A percentile compares a stretch with the other conserved stretches of the same genome.
phyloP scores from a whole-genome alignment of 2,329 filamentous ascomycete species.

The Aspergillus sojae region DNA sequence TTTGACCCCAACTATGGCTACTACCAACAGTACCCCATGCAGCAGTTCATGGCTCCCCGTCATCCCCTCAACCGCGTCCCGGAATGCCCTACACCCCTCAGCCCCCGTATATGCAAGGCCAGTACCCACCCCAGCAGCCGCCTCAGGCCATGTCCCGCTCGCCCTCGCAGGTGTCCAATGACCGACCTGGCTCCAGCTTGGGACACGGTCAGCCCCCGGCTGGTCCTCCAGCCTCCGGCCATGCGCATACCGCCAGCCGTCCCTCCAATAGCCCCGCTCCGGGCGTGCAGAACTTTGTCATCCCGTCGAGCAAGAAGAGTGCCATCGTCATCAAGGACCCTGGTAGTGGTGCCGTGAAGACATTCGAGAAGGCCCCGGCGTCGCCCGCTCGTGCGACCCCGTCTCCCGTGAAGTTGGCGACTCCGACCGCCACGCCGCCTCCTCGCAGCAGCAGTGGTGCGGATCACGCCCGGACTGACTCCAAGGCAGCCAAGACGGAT shows the following conservation, averaged over 20 bases:
- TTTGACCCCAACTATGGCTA: conserved; percentile 54
- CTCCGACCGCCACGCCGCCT: conserved; percentile 78
- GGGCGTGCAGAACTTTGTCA: conserved; percentile 64
- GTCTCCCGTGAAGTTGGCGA: conserved; percentile 62
- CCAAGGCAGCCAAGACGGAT: conserved; percentile 69
- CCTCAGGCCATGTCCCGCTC: conserved; percentile 77
- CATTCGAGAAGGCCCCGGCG: conserved; percentile 69
- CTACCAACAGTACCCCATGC: conserved; percentile 41
- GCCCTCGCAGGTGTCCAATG: conserved; percentile 75
- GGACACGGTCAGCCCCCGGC: conserved; percentile 58
- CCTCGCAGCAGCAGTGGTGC: conserved; percentile 71
- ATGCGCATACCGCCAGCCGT: conserved; percentile 56
- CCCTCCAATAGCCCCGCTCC: conserved; percentile 60
- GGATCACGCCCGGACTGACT: conserved; percentile 72
- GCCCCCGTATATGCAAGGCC: conserved; percentile 53
- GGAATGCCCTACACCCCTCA: conserved; percentile 54
- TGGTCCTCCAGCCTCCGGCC: conserved; percentile 53
- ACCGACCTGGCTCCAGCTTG: conserved; percentile 63
- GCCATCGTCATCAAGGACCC: conserved; percentile 84
- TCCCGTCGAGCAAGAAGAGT: conserved; percentile 67
- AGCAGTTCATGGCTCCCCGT: conserved; percentile 48
- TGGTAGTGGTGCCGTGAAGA: conserved; percentile 74
- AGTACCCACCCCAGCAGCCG: conserved; percentile 52
- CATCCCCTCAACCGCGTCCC: conserved; percentile 48
- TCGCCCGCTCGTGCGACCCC: conserved; percentile 58